Evolutionary conservation across 2,329 filamentous ascomycete genomes (phyloP), one percentile per base, ranked within the genome.

Genomic region (Hymenoscyphus linearis): DNA sequence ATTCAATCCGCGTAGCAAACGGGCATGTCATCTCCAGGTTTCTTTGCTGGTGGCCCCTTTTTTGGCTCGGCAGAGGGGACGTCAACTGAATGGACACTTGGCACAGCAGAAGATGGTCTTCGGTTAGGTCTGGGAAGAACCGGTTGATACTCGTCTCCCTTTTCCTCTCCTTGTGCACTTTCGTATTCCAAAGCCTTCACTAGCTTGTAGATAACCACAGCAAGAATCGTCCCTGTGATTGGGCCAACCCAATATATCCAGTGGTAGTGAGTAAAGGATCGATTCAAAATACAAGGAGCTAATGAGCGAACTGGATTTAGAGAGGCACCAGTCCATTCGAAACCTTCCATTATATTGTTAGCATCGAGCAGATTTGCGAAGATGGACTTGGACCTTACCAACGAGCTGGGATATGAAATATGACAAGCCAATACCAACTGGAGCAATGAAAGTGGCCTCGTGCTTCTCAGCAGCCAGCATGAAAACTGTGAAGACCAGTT

Each of bases 191-290:
- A 73, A 34, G 74, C 69, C 69, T 82, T 82, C 59, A 85, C 73
- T 2, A 81, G 64, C 61, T 76, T 76, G 72, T 83, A 85, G 22
- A 82, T 75, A 7, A 63, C 73, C n/a, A 74, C 78, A 1, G 82
- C 81, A 14, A 85, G 69, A 5, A 80, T 57, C 0, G 78, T 67
- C 0, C 83, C 83, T 57, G 82, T 71, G 10, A 78, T 71, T 1
- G 83, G 82, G 0, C 81, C 82, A 12, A 84, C 66, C 77, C 74
- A 77, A 66, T 81, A 81, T 53, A 81, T 79, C 79, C 79, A 81
- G 64, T 80, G 78, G 62, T 79, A 75, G 3, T 62, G 59, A 26
- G 74, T 71, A 63, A 80, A 81, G 0, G 69, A 71, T 10, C 67
- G 69, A 2, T 74, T 76, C 22, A 79, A 73, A 34, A 80, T 78